Percentiles rank a stretch among this genome's conserved stretches.
Evolutionary conservation across 23 red algal genomes (phyloP).

Genomic region (Chondrus crispus): DNA sequence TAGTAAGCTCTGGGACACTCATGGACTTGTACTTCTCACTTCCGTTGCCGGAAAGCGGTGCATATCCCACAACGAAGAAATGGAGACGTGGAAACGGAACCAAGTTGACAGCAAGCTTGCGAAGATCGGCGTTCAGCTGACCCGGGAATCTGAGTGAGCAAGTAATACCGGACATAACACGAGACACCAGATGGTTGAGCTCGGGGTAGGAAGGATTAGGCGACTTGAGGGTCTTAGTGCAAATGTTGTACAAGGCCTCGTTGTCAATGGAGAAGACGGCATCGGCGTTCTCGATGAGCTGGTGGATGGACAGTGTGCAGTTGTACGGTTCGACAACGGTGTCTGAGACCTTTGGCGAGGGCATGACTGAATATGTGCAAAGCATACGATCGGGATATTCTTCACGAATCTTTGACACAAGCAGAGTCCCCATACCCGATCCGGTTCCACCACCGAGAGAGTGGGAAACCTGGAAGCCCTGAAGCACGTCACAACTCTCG

Average conservation of each 20-base stretch:
- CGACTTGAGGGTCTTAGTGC: constrained; percentile 79
- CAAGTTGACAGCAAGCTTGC: constrained; percentile 98
- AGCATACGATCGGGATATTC: constrained; percentile 99
- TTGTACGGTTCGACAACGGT: constrained; percentile 99
- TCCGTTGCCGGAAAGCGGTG: constrained; percentile 68
- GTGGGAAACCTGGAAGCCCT: constrained; percentile 99
- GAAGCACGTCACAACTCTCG: constrained; percentile 94
- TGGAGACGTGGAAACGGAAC: constrained; percentile 98
- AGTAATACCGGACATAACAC: constrained; percentile 98
- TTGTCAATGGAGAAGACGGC: constrained; percentile 99
- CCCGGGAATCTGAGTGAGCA: constrained; percentile 98
- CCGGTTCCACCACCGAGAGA: constrained; percentile 97
- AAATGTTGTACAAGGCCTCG: constrained; percentile 98
- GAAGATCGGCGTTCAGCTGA: constrained; percentile 97
- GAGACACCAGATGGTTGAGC: constrained; percentile 92
- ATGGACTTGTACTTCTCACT: constrained; percentile 67
- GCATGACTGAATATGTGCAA: constrained; percentile 99
- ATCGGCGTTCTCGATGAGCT: constrained; percentile 98
- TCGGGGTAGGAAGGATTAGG: constrained; percentile 84
- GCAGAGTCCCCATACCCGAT: constrained; percentile 93
- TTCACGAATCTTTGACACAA: constrained; percentile 97
- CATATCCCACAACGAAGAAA: constrained; percentile 94
- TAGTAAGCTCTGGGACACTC: constrained; percentile 84
- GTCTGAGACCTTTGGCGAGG: constrained; percentile 95
- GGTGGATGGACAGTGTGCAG: constrained; percentile 95